A percentile compares a stretch with the other conserved stretches of the same genome.
phyloP scores from a whole-genome alignment of 108 stramenopile species.

The Mayamaea pseudoterrestris region DNA sequence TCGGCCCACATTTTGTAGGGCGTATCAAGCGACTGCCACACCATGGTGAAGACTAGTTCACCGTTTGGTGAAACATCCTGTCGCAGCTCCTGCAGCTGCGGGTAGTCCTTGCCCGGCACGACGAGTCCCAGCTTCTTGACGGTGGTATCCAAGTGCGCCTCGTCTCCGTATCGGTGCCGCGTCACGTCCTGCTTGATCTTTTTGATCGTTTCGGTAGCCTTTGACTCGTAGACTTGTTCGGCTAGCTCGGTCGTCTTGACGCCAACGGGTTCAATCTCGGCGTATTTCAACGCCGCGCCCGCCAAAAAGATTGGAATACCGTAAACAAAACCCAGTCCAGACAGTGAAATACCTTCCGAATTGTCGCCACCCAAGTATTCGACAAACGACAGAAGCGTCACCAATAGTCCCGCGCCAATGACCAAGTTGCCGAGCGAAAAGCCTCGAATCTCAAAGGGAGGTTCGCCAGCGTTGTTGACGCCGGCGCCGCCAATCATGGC shows the following conservation, averaged over 20 bases:
- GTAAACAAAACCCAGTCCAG: slow-evolving; percentile 94
- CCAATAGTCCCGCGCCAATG: slow-evolving; percentile 54
- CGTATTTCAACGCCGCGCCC: slow-evolving; percentile 91
- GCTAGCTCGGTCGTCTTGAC: slow-evolving; percentile 37
- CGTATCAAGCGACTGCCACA: slow-evolving; percentile 87
- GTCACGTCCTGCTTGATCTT: slow-evolving; percentile 95
- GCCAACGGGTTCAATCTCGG: slow-evolving; percentile 91
- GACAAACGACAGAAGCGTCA: slow-evolving; percentile 76
- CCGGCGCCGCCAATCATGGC: slow-evolving; percentile 92
- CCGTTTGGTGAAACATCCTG: slow-evolving; percentile 59
- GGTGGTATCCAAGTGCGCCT: slow-evolving; percentile 96
- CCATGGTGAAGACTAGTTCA: slow-evolving; percentile 84
- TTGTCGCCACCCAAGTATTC: slow-evolving; percentile 84
- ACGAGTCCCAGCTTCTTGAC: slow-evolving; percentile 91
- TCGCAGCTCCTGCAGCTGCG: slow-evolving; percentile 82
- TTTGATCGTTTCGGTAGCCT: slow-evolving; percentile 81
- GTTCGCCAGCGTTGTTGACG: slow-evolving; percentile 88
- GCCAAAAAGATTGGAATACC: slow-evolving; percentile 92
- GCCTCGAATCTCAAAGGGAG: slow-evolving; percentile 97
- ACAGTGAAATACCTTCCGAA: slow-evolving; percentile 67
- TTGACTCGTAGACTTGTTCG: slow-evolving; percentile 62
- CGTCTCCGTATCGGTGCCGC: slow-evolving; percentile 96
- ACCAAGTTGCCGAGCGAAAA: slow-evolving; percentile 91
- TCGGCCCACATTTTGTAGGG: slow-evolving; percentile 98
- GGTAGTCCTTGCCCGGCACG: slow-evolving; percentile 88